Conservation (phyloP, 192 early-diverging fungal species). For the Obelidium mucronatum region DNA sequence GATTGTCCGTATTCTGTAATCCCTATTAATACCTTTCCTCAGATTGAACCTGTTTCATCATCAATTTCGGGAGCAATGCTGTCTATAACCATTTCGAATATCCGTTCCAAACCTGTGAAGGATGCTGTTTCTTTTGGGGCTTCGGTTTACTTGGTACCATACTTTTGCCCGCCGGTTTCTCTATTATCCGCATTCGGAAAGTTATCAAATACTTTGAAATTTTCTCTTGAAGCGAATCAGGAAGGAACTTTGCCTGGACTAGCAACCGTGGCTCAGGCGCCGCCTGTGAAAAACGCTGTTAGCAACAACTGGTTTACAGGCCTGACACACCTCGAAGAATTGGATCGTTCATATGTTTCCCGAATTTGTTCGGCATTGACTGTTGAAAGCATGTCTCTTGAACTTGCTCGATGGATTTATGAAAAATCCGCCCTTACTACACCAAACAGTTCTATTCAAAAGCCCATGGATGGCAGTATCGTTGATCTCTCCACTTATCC, state of each 20-base stretch:
- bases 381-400: conserved; percentile 11
- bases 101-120: conserved; percentile 14
- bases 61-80: conserved; percentile 14
- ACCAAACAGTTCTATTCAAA: not conserved
- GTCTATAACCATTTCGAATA: conserved; percentile 22
- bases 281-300: not conserved
- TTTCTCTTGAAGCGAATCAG: not conserved
- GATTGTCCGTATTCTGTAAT: not conserved
- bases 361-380: not conserved
- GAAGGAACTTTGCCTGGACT: conserved; percentile 6
- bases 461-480: not conserved
- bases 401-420: conserved; percentile 28
- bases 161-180: conserved; percentile 30
- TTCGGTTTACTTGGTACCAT: conserved; percentile 12
- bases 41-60: conserved; percentile 22
- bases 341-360: conserved; percentile 22
- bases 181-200: conserved; percentile 30
- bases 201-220: not conserved
- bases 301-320: conserved; percentile 13
- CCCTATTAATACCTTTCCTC: not conserved
- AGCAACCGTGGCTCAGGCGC: conserved; percentile 28
- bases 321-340: conserved; percentile 16
- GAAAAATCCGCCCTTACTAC: conserved; percentile 16
- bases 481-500: conserved; percentile 9
- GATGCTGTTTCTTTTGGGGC: conserved; percentile 8